A percentile compares a stretch with the other conserved stretches of the same genome.
These are phyloP conservation scores for Persicaria maculosa DNA, from an alignment of 148 eudicot genomes.

Conservation along the genomic window DNA sequence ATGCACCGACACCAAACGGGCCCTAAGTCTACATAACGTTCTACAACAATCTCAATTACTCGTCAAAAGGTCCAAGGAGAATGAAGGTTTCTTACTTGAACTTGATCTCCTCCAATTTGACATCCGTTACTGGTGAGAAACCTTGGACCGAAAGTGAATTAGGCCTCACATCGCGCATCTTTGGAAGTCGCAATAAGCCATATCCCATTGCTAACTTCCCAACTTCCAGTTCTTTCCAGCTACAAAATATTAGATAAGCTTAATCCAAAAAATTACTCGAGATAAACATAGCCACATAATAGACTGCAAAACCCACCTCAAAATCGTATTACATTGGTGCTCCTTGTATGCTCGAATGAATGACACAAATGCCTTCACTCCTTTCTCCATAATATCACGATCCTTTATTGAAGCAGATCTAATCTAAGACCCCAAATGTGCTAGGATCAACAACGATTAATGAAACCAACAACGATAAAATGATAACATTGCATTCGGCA, in stretches of 20 bases:
- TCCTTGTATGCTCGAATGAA: conserved; percentile 82
- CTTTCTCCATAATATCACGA: conserved; percentile 92
- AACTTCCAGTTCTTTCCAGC: conserved; percentile 81
- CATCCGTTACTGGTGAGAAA: conserved; percentile 53
- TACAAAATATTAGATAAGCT: neutral
- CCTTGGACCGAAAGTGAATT: conserved; percentile 56
- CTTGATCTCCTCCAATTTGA: conserved; percentile 74
- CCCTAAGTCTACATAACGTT: too few relatives aligned
- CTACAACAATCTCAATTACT: too few relatives aligned
- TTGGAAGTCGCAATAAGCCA: conserved; percentile 80
- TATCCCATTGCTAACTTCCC: conserved; percentile 92
- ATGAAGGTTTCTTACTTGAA: conserved; percentile 49
- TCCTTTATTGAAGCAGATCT: conserved; percentile 65
- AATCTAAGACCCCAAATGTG: conserved; percentile 36
- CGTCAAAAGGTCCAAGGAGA: neutral
- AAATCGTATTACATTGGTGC: conserved; percentile 72
- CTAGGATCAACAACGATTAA: conserved; percentile 21
- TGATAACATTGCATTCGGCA: neutral
- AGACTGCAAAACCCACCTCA: conserved; percentile 34
- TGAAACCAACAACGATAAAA: conserved; percentile 21
- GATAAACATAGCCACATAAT: neutral
- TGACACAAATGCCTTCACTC: conserved; percentile 72
- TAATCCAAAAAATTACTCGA: neutral
- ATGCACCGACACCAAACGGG: too few relatives aligned
- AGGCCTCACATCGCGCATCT: conserved; percentile 64